Conservation (phyloP, 2,329 filamentous ascomycete species). For the Xylariaceae sp. region DNA sequence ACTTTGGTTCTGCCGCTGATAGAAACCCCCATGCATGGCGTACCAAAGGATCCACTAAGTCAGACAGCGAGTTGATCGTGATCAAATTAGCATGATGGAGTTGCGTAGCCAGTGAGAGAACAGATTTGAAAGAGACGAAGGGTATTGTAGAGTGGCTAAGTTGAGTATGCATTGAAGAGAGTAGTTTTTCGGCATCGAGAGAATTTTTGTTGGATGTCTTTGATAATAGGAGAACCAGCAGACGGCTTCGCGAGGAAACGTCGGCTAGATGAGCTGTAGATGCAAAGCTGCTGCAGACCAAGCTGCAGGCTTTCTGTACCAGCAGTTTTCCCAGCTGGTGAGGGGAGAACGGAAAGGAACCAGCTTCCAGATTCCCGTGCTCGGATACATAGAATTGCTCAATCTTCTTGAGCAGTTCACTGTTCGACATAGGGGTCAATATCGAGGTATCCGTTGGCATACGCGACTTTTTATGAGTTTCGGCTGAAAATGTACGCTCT, state of each 20-base stretch:
- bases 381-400: conserved; percentile 63
- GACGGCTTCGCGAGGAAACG: conserved; percentile 52
- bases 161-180: conserved; percentile 47
- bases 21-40: conserved; percentile 73
- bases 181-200: conserved; percentile 44
- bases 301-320: conserved; percentile 52
- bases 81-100: conserved; percentile 52
- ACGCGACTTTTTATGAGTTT: conserved; percentile 22
- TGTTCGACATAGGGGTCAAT: conserved; percentile 35
- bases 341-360: conserved; percentile 53
- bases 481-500: conserved; percentile 52
- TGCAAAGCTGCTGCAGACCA: conserved; percentile 45
- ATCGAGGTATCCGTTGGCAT: conserved; percentile 27
- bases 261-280: conserved; percentile 40
- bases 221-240: conserved; percentile 53
- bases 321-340: conserved; percentile 56
- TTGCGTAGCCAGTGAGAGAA: conserved; percentile 53
- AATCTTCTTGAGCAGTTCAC: conserved; percentile 56
- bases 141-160: conserved; percentile 39
- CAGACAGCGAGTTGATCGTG: conserved; percentile 47
- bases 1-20: conserved; percentile 78
- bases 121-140: conserved; percentile 54
- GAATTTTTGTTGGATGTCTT: conserved; percentile 44
- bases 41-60: conserved; percentile 63
- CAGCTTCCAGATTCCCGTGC: conserved; percentile 63